These are phyloP conservation scores for Solanum clarkiae DNA, from an alignment of 257 asterid species.

Conservation along the genomic window DNA sequence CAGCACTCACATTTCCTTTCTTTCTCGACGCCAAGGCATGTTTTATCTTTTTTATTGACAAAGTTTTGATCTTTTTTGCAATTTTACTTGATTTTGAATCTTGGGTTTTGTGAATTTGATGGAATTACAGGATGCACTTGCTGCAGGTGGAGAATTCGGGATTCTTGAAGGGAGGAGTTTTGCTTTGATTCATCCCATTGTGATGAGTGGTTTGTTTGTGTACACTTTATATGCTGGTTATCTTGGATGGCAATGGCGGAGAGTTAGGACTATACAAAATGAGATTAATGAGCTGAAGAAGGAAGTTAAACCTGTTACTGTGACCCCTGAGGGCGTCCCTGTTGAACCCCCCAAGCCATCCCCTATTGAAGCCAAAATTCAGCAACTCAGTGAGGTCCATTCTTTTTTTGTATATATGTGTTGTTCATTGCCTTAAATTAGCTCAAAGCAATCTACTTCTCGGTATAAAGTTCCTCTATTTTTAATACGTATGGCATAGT, in stretches of 20 bases:
- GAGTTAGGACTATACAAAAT: conserved; percentile 66
- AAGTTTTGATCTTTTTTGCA: neutral
- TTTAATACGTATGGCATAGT: no score
- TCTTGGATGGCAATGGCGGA: conserved; percentile 98
- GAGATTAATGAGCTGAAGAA: conserved; percentile 77
- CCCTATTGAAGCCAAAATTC: conserved; percentile 64
- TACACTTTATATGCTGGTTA: conserved; percentile 82
- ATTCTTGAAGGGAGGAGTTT: conserved; percentile 74
- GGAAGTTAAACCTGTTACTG: conserved; percentile 63
- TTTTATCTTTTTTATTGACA: neutral
- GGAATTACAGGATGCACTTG: conserved; percentile 52
- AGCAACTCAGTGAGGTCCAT: conserved; percentile 73
- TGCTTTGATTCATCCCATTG: conserved; percentile 73
- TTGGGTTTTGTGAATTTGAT: neutral
- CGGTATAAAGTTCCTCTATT: no score
- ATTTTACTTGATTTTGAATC: neutral
- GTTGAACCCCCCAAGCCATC: conserved; percentile 38
- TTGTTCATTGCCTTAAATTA: no score
- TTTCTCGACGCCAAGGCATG: conserved; percentile 47
- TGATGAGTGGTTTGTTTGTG: conserved; percentile 57
- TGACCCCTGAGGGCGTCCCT: conserved; percentile 47
- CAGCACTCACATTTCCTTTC: conserved; percentile 55
- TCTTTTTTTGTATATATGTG: no score
- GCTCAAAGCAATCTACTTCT: no score
- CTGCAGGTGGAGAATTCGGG: conserved; percentile 78